Evolutionary conservation across 768 basidiomycete genomes (phyloP).

Genomic region (Floccularia luteovirens): DNA sequence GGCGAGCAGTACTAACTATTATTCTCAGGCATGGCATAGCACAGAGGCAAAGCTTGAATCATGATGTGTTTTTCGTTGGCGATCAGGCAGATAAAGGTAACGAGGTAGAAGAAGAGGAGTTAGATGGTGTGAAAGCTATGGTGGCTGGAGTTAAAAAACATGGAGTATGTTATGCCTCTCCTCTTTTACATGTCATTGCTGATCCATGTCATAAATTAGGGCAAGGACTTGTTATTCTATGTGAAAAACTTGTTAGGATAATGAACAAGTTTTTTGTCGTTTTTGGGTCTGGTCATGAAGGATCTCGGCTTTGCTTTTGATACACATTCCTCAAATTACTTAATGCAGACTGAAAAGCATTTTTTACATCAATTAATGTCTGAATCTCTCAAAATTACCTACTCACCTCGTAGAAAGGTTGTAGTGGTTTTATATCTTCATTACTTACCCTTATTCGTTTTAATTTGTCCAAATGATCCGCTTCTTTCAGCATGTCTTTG

Average conservation of each 20-base stretch:
- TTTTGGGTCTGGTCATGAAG: not conserved
- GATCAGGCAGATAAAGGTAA: slow-evolving; percentile 9
- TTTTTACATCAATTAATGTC: slow-evolving; percentile 1
- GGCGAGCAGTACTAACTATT: slow-evolving; percentile 71
- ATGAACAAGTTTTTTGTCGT: slow-evolving; percentile 8
- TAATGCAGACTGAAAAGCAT: slow-evolving; percentile 23
- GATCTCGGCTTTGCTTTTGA: slow-evolving; percentile 14
- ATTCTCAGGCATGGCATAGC: slow-evolving; percentile 60
- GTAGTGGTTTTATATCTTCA: slow-evolving; percentile 48
- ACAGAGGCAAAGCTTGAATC: slow-evolving; percentile 39
- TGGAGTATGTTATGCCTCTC: slow-evolving; percentile 50
- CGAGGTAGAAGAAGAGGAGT: slow-evolving; percentile 24
- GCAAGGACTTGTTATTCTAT: slow-evolving; percentile 64
- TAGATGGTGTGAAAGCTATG: slow-evolving; percentile 63
- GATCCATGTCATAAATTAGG: too few relatives aligned
- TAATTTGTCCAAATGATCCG: slow-evolving; percentile 62
- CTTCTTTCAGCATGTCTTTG: slow-evolving; percentile 71
- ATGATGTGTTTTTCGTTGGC: slow-evolving; percentile 16
- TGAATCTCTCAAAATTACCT: not conserved
- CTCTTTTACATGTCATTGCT: too few relatives aligned
- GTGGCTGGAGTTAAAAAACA: slow-evolving; percentile 66
- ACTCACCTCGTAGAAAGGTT: slow-evolving; percentile 62
- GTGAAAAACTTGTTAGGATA: slow-evolving; percentile 60
- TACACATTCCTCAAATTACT: slow-evolving; percentile 30
- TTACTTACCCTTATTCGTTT: slow-evolving; percentile 61